Evolutionary conservation across 352 stramenopile species (phyloP).

Genomic region (Globisporangium parvum): DNA sequence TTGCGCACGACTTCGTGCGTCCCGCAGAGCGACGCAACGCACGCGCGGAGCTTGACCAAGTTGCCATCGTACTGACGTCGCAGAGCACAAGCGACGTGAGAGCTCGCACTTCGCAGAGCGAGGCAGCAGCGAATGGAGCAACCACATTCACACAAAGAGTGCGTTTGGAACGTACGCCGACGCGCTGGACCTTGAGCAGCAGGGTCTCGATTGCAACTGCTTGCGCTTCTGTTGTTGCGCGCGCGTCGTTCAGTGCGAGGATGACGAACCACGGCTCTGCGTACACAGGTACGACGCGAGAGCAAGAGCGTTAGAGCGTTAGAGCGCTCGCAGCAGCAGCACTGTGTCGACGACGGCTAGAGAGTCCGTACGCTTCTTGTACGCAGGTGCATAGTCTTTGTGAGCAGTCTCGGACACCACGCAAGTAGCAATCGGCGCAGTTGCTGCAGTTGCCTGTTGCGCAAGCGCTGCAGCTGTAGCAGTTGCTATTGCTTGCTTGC

Average conservation of each 20-base stretch:
- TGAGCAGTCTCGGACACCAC: constrained; percentile 9
- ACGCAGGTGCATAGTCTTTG: constrained; percentile 38
- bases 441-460: neutral
- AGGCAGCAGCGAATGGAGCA: too few relatives aligned
- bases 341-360: too few relatives aligned
- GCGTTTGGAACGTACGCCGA: constrained; percentile 30
- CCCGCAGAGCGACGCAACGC: constrained; percentile 41
- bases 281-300: too few relatives aligned
- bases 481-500: neutral
- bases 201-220: constrained; percentile 35
- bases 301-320: neutral
- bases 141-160: neutral
- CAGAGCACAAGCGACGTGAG: too few relatives aligned
- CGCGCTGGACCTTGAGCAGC: constrained; percentile 40
- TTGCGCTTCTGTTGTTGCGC: constrained; percentile 24
- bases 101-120: too few relatives aligned
- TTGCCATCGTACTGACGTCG: constrained; percentile 62
- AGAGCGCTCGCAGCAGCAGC: neutral
- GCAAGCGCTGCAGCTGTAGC: neutral
- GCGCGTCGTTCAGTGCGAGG: constrained; percentile 31
- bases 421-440: neutral
- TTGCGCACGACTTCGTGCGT: constrained; percentile 56
- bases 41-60: constrained; percentile 43
- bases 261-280: constrained; percentile 80
- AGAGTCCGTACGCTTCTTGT: constrained; percentile 52